Base-by-base conservation (phyloP, 2,329 filamentous ascomycete species). In the Spiromastix sp. region DNA sequence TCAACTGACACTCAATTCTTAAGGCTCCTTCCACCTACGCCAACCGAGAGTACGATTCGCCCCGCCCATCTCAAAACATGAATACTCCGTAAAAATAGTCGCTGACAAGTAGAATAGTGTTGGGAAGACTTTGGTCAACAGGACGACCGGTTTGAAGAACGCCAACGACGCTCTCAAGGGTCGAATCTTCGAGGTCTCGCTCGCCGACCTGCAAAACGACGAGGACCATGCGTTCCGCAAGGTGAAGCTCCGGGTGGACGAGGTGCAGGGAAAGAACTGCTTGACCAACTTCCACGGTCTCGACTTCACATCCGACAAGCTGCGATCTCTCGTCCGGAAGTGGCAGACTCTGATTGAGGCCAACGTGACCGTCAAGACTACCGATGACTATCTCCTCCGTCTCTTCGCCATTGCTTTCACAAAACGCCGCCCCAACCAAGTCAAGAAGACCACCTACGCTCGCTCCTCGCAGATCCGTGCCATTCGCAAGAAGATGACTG, bases 371-470 rank as follows among this genome's bases (percentile, higher is more conserved):
- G 87, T 98, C 76, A 96, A 96, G 84, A 96, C 91, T 58, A 96
- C 91, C 65, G 91, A 98, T 65, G 91, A 98, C 72, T 96, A 98
- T 77, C 87, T 96, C 65, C 79, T 98, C 71, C 85, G 91, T 60
- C 81, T 98, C 56, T 98, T 98, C 74, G 85, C 85, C 66, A 98
- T 98, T 56, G 91, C 85, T 56, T 98, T 98, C 78, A 98, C 91
- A 70, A 96, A 96, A 83, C 79, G 86, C 69, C 82, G 91, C 62
- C 86, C 85, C 57, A 98, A 96, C 77, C 91, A 98, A 78, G 89
- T 98, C 77, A 94, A 94, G 84, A 98, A 96, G 84, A 98, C 91
- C 59, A 98, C 91, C 64, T 98, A 98, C 64, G 91, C 91, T 54
- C 81, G 81, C 50, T 86, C 85, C 49, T 96, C 91, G 49, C 91